phyloP scores from a whole-genome alignment of 2,329 filamentous ascomycete genomes.

The Helicocarpus griseus region DNA sequence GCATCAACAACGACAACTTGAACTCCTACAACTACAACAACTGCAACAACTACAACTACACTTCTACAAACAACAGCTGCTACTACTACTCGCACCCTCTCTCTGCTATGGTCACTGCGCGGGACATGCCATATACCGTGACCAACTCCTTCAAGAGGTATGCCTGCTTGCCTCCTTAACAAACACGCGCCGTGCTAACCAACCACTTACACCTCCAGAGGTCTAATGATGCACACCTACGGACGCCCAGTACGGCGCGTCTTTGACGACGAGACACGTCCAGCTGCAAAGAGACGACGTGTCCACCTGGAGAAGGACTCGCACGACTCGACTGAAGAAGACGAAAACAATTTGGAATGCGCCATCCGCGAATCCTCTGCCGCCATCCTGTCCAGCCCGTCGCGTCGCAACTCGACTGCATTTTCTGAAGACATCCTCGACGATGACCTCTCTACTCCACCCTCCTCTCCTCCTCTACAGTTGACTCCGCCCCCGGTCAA shows the following conservation, averaged over 20 bases:
- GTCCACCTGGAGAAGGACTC: constrained; percentile 22
- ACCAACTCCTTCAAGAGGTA: constrained; percentile 44
- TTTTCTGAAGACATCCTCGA: constrained; percentile 32
- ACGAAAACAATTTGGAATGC: constrained; percentile 37
- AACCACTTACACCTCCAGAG: constrained; percentile 24
- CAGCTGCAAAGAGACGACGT: constrained; percentile 37
- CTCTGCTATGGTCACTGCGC: constrained; percentile 16
- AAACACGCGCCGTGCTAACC: constrained; percentile 12
- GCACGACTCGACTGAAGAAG: constrained; percentile 31
- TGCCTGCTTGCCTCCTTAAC: neutral
- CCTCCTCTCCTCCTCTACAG: constrained; percentile 42
- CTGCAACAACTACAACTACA: neutral
- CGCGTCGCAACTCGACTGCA: constrained; percentile 36
- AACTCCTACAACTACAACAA: neutral
- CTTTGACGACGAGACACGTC: constrained; percentile 36
- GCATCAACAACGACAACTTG: neutral
- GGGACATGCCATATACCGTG: constrained; percentile 41
- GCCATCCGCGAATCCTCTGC: constrained; percentile 40
- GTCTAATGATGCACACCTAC: constrained; percentile 42
- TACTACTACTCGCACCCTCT: neutral
- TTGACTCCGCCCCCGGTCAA: constrained; percentile 33
- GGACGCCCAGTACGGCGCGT: constrained; percentile 38
- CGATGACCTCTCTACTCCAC: constrained; percentile 38
- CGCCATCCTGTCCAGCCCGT: constrained; percentile 36
- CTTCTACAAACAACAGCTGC: neutral